Percentiles rank a stretch among this genome's conserved stretches.
Evolutionary conservation across 2,329 filamentous ascomycete genomes (phyloP).

Genomic region (Gyromitra esculenta): DNA sequence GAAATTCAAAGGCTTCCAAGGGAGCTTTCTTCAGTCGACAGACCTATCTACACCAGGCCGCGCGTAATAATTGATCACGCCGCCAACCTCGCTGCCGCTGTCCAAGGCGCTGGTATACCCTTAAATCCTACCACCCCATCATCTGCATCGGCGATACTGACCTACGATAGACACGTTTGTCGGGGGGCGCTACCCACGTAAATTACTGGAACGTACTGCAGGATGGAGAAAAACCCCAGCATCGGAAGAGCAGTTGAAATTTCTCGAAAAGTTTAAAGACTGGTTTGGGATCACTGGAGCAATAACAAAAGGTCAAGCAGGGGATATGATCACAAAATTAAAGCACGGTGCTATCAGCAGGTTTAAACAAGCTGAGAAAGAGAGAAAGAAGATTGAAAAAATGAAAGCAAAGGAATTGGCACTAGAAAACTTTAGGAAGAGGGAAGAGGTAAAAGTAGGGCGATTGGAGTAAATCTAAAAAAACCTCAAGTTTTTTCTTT

Average conservation of each 20-base stretch:
- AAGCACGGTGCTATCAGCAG: conserved; percentile 79
- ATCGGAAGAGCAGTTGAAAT: conserved; percentile 71
- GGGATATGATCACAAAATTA: conserved; percentile 91
- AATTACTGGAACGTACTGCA: conserved; percentile 73
- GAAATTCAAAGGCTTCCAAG: conserved; percentile 58
- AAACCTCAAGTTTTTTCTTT: background rate
- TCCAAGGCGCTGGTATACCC: conserved; percentile 71
- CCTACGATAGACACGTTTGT: conserved; percentile 75
- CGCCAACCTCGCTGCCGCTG: conserved; percentile 75
- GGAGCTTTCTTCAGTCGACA: conserved; percentile 1
- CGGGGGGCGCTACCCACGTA: conserved; percentile 70
- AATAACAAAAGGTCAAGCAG: conserved; percentile 81
- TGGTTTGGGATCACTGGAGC: conserved; percentile 58
- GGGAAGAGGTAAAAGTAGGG: conserved; percentile 42
- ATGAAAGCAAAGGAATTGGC: conserved; percentile 61
- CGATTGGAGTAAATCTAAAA: conserved; percentile 7
- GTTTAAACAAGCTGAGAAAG: conserved; percentile 63
- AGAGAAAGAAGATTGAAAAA: conserved; percentile 50
- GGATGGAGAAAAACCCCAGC: conserved; percentile 76
- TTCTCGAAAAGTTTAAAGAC: conserved; percentile 71
- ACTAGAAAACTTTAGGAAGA: conserved; percentile 57
- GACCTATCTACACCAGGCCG: conserved; percentile 63
- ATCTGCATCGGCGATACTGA: background rate
- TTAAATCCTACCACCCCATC: background rate
- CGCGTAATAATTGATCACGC: conserved; percentile 71